These are phyloP conservation scores for Pouteria glomerata DNA, from an alignment of 148 eudicot species.

Conservation along the genomic window DNA sequence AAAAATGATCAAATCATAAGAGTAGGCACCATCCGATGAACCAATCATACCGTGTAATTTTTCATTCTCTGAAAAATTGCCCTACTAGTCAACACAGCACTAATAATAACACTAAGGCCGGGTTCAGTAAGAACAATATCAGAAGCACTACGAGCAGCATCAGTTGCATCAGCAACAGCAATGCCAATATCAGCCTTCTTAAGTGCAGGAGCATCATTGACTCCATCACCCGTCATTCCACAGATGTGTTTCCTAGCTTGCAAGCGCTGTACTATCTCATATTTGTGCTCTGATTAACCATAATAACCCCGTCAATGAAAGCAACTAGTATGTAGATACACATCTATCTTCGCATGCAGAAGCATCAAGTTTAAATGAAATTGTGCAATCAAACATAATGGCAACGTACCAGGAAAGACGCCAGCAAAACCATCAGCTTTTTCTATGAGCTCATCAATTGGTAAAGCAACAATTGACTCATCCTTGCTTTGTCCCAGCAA, in stretches of 20 bases:
- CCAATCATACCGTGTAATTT: constrained; percentile 70
- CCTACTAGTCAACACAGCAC: constrained; percentile 97
- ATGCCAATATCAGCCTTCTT: constrained; percentile 99
- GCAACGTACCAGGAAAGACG: constrained; percentile 82
- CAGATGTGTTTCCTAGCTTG: constrained; percentile 99
- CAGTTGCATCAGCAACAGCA: constrained; percentile 99
- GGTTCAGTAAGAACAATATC: constrained; percentile 99
- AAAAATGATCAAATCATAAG: too few relatives aligned
- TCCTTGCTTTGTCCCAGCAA: constrained; percentile 93
- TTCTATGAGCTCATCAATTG: constrained; percentile 91
- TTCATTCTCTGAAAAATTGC: constrained; percentile 99
- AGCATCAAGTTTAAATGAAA: background rate
- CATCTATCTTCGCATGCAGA: background rate
- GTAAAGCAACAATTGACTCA: constrained; percentile 85
- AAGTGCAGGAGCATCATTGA: constrained; percentile 97
- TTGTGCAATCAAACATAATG: background rate
- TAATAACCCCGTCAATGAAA: constrained; percentile 7
- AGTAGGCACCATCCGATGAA: background rate
- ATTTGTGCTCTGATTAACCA: constrained; percentile 74
- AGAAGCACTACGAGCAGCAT: constrained; percentile 99
- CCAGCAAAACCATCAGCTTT: constrained; percentile 99
- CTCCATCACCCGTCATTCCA: constrained; percentile 99
- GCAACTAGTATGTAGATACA: background rate
- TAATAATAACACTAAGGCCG: constrained; percentile 93
- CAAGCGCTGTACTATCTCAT: constrained; percentile 91